Percentiles rank a stretch among this genome's conserved stretches.
These are phyloP conservation scores for Purpureocillium lavendulum DNA, from an alignment of 2,329 filamentous ascomycete genomes.

Conservation along the genomic window DNA sequence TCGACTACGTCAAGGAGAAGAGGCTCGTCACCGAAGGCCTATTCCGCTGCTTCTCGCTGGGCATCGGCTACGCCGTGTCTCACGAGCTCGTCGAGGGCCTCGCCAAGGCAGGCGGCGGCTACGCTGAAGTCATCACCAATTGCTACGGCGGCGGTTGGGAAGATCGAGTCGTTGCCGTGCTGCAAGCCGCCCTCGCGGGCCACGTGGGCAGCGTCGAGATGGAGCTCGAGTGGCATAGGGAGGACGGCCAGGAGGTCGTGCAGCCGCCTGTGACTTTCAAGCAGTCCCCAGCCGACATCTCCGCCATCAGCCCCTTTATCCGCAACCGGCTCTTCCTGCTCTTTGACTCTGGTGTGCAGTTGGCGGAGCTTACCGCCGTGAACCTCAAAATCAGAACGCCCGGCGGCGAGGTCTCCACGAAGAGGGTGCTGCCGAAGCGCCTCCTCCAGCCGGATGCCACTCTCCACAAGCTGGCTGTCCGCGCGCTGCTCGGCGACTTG, in stretches of 20 bases:
- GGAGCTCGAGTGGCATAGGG: not conserved
- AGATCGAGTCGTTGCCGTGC: constrained; percentile 3
- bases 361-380: not conserved
- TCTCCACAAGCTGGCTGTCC: constrained; percentile 3
- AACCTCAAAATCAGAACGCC: not conserved
- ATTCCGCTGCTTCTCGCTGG: constrained; percentile 48
- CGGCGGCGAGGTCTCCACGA: not conserved
- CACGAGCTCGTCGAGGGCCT: constrained; percentile 51
- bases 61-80: constrained; percentile 45
- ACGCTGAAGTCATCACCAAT: constrained; percentile 22
- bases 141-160: constrained; percentile 2
- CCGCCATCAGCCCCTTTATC: constrained; percentile 1
- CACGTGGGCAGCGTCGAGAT: constrained; percentile 1
- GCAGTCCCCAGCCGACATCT: constrained; percentile 1
- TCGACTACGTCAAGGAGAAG: constrained; percentile 1
- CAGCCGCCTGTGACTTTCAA: not conserved
- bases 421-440: constrained; percentile 1
- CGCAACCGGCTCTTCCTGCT: constrained; percentile 1
- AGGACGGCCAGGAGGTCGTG: not conserved
- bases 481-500: constrained; percentile 2
- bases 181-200: not conserved
- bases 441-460: constrained; percentile 1
- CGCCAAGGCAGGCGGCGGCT: constrained; percentile 48
- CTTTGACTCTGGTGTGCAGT: constrained; percentile 1
- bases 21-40: constrained; percentile 15